Percentiles rank a stretch among this genome's conserved stretches.
Evolutionary conservation across 192 early-diverging fungal species (phyloP).

Genomic region (Backusella liffmaniae): DNA sequence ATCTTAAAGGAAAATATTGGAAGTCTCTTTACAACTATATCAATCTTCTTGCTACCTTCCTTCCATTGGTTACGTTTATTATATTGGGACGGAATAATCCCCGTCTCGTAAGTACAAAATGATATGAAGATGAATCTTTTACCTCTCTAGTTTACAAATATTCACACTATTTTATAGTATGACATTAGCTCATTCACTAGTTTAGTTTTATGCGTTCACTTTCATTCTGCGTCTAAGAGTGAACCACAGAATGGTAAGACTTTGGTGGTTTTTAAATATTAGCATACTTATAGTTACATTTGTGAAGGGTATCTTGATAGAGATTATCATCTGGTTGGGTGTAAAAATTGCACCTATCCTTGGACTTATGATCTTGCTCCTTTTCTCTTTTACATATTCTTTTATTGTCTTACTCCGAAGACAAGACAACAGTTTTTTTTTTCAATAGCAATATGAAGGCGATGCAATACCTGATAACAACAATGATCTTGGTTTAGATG

Average conservation of each 20-base stretch:
- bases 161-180: background rate
- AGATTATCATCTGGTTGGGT: background rate
- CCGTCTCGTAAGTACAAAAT: background rate
- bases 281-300: background rate
- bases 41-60: background rate
- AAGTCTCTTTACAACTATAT: constrained; percentile 1
- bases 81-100: background rate
- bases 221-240: constrained; percentile 1
- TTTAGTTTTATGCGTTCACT: constrained; percentile 8
- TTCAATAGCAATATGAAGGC: background rate
- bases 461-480: background rate
- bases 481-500: too few relatives aligned
- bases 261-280: background rate
- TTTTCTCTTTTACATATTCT: background rate
- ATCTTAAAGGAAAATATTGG: background rate
- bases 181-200: background rate
- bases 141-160: too few relatives aligned
- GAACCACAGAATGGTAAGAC: background rate
- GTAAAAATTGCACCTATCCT: background rate
- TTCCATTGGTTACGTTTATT: background rate
- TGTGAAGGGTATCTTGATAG: background rate
- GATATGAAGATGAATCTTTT: too few relatives aligned
- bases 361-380: background rate
- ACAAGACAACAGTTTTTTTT: background rate
- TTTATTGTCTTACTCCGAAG: constrained; percentile 4